Conservation (phyloP, 306 rosid genomes). For the Lathyrus tuberosus region DNA sequence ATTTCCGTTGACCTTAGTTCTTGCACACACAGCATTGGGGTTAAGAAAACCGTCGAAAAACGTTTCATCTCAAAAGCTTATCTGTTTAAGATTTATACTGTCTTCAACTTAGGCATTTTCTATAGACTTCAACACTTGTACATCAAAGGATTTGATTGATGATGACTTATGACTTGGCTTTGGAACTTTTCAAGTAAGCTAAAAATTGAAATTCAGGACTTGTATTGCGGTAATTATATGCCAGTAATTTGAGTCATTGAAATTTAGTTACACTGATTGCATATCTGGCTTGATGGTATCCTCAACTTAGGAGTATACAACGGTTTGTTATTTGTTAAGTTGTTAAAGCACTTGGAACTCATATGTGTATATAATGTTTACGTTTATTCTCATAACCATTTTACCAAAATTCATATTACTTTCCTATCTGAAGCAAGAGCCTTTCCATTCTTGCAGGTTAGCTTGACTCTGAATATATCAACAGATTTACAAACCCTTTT, state of each 20-base stretch:
- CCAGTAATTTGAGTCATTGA: neutral
- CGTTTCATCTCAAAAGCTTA: neutral
- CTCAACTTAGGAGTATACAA: neutral
- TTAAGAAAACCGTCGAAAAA: neutral
- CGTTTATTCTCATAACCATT: neutral
- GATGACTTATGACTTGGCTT: neutral
- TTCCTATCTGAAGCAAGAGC: conserved; percentile 12
- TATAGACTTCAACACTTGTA: neutral
- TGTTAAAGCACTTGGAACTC: too few relatives aligned
- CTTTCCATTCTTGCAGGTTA: conserved; percentile 60
- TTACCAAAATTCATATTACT: neutral
- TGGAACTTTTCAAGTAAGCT: neutral
- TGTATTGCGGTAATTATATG: neutral
- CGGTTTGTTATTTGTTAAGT: too few relatives aligned
- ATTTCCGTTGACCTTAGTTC: neutral
- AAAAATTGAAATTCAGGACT: neutral
- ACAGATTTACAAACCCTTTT: conserved; percentile 90
- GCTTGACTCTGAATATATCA: conserved; percentile 82
- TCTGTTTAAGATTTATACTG: neutral
- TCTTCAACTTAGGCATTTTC: neutral
- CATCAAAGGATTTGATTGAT: neutral
- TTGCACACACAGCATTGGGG: neutral
- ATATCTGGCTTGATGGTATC: neutral
- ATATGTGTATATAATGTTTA: too few relatives aligned
- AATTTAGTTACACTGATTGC: neutral